phyloP scores from a whole-genome alignment of 306 rosid species.

The Cucumis melo region DNA sequence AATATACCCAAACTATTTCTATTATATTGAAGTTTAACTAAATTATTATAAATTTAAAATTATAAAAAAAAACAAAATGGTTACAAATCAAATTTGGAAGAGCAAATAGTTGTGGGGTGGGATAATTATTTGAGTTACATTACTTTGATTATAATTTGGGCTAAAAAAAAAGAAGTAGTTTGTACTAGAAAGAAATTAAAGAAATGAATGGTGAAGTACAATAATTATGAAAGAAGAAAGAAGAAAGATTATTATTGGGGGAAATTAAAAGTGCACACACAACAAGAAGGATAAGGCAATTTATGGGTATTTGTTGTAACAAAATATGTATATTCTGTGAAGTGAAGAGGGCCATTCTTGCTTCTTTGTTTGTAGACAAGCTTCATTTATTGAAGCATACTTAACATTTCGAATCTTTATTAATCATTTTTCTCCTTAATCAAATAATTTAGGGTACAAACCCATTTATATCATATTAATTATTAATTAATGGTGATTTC shows the following conservation, averaged over 20 bases:
- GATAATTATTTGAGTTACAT: too few relatives aligned
- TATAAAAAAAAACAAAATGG: too few relatives aligned
- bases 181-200: too few relatives aligned
- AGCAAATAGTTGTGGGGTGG: rapidly evolving
- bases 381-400: constrained; percentile 27
- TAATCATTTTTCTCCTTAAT: constrained; percentile 25
- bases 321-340: neutral
- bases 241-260: neutral
- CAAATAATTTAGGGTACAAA: neutral
- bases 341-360: constrained; percentile 7
- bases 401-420: constrained; percentile 24
- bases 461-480: too few relatives aligned
- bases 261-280: neutral
- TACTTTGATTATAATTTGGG: too few relatives aligned
- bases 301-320: neutral
- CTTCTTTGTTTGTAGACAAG: constrained; percentile 25
- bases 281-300: neutral
- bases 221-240: neutral
- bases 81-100: too few relatives aligned
- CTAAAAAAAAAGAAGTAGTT: too few relatives aligned
- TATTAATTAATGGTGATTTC: too few relatives aligned
- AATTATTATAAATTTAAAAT: too few relatives aligned
- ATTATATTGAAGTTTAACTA: too few relatives aligned
- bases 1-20: too few relatives aligned
- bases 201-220: neutral